Conservation (phyloP, 108 stramenopile species). For the Ochromonas danica region DNA sequence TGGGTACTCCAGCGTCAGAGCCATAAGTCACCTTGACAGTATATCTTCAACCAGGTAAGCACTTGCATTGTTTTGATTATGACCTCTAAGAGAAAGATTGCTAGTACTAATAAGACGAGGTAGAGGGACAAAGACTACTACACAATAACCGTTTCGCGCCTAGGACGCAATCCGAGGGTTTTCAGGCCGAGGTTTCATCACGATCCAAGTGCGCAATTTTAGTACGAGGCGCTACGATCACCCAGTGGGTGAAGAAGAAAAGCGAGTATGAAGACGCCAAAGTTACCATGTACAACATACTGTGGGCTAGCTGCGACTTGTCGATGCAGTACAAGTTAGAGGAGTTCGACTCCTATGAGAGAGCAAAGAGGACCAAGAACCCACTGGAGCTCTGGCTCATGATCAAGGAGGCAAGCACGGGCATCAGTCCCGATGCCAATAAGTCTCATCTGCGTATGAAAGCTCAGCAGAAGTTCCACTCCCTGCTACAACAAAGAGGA, state of each 20-base stretch:
- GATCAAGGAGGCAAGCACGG: constrained; percentile 9
- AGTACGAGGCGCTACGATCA: too few species aligned
- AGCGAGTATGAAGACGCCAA: too few species aligned
- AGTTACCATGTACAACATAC: neutral
- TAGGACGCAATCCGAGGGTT: too few species aligned
- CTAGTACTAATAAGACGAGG: too few species aligned
- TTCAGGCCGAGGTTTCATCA: too few species aligned
- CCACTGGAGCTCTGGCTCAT: neutral
- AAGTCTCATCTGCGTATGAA: neutral
- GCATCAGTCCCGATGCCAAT: constrained; percentile 5
- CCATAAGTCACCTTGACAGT: constrained; percentile 31
- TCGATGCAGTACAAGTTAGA: neutral
- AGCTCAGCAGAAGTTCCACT: constrained; percentile 9
- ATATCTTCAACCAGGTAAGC: neutral
- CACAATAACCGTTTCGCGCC: too few species aligned
- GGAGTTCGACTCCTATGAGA: neutral
- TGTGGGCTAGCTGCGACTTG: neutral
- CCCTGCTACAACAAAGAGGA: constrained; percentile 1
- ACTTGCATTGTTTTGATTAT: too few species aligned
- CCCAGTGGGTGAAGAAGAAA: too few species aligned
- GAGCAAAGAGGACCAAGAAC: constrained; percentile 5
- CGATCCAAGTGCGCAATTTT: too few species aligned
- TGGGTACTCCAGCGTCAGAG: neutral
- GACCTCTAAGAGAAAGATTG: too few species aligned
- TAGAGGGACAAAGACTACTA: too few species aligned